Percentiles rank a stretch among this genome's conserved stretches.
These are phyloP conservation scores for Rickenella mellea DNA, from an alignment of 768 basidiomycete species.

Conservation along the genomic window DNA sequence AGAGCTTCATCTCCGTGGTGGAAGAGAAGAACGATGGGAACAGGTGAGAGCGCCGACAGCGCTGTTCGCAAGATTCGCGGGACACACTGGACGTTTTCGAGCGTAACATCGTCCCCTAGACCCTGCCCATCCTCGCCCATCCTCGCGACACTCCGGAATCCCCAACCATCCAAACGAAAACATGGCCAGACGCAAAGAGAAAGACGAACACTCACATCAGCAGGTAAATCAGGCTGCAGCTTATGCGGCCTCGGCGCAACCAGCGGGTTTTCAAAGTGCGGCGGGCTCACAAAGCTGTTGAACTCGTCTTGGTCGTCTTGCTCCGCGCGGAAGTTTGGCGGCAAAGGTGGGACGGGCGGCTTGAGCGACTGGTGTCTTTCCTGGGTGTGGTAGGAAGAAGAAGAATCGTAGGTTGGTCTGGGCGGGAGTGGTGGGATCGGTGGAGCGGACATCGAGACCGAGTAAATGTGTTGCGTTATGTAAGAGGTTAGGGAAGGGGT, in stretches of 20 bases:
- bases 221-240: conserved; percentile 48
- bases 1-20: too few relatives aligned
- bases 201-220: conserved; percentile 40
- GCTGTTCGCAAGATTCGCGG: too few relatives aligned
- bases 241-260: conserved; percentile 61
- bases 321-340: conserved; percentile 25
- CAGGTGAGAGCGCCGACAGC: too few relatives aligned
- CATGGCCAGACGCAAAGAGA: background rate
- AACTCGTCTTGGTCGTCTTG: conserved; percentile 8
- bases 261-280: conserved; percentile 46
- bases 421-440: too few relatives aligned
- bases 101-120: background rate
- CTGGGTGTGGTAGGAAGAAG: background rate
- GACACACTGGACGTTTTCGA: too few relatives aligned
- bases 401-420: conserved; percentile 3
- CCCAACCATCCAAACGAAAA: background rate
- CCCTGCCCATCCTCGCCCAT: background rate
- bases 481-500: too few relatives aligned
- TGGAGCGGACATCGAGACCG: too few relatives aligned
- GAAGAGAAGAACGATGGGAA: too few relatives aligned
- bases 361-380: too few relatives aligned
- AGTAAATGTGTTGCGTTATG: too few relatives aligned
- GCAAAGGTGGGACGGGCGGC: conserved; percentile 43
- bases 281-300: conserved; percentile 10
- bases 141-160: background rate